A percentile compares a stretch with the other conserved stretches of the same genome.
Evolutionary conservation across 1,284 basidiomycete species (phyloP).

Genomic region (Rhodotorula glutinis): DNA sequence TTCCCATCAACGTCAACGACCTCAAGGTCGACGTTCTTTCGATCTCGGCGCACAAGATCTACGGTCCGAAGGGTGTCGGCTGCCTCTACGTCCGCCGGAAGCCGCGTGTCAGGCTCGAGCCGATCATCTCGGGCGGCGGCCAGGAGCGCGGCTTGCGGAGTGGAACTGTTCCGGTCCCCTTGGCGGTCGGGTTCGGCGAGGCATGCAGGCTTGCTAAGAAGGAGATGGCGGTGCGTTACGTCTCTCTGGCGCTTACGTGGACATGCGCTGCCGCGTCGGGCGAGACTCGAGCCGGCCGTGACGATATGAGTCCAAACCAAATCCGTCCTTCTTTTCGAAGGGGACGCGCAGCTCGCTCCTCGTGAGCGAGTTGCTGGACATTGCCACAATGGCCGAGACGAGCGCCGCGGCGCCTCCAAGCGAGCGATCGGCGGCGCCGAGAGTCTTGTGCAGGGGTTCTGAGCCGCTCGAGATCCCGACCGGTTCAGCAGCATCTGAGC

Average conservation of each 20-base stretch:
- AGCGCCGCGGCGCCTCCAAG: constrained; percentile 16
- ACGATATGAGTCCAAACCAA: constrained; percentile 43
- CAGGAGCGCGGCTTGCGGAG: constrained; percentile 94
- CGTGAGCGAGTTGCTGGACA: neutral
- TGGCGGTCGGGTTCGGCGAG: constrained; percentile 92
- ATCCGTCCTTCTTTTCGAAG: no score
- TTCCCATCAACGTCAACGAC: constrained; percentile 87
- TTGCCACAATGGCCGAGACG: constrained; percentile 19
- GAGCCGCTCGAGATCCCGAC: constrained; percentile 50
- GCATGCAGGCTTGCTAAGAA: constrained; percentile 85
- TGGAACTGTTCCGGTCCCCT: constrained; percentile 85
- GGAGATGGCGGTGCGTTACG: constrained; percentile 80
- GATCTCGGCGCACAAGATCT: constrained; percentile 96
- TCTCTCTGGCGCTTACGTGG: no score
- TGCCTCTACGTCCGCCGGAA: constrained; percentile 90
- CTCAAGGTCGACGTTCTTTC: constrained; percentile 95
- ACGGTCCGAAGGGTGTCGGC: constrained; percentile 96
- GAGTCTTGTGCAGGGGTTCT: constrained; percentile 68
- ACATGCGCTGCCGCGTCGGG: no score
- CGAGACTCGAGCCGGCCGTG: neutral
- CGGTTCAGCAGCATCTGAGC: no score
- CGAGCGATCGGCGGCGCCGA: constrained; percentile 11
- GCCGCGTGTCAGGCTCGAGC: constrained; percentile 90
- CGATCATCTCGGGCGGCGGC: constrained; percentile 91
- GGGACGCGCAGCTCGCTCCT: neutral